phyloP scores from a whole-genome alignment of 257 asterid genomes.

The Solanum habrochaites region DNA sequence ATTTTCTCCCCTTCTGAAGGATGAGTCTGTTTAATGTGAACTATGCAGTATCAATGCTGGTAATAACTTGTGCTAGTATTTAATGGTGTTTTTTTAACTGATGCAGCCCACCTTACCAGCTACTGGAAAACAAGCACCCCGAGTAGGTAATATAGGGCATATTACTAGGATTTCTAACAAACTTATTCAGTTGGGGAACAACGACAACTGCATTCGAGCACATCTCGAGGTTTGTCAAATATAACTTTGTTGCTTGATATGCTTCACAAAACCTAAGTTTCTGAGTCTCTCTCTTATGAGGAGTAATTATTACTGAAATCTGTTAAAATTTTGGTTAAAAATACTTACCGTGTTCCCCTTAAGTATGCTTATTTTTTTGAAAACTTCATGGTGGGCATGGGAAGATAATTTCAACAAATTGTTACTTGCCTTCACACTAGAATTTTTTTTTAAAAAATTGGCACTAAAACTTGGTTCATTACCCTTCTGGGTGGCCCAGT shows the following conservation, averaged over 20 bases:
- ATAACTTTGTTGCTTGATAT: background rate
- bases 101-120: slow-evolving; percentile 79
- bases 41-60: background rate
- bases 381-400: background rate
- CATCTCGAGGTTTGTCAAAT: slow-evolving; percentile 57
- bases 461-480: background rate
- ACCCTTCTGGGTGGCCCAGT: too few relatives aligned
- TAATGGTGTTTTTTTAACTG: background rate
- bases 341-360: background rate
- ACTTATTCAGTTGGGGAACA: slow-evolving; percentile 55
- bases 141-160: slow-evolving; percentile 84
- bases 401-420: background rate
- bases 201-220: slow-evolving; percentile 36
- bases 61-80: background rate
- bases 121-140: slow-evolving; percentile 52
- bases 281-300: background rate
- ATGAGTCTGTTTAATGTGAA: background rate
- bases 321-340: too few relatives aligned
- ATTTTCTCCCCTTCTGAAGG: background rate
- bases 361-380: background rate
- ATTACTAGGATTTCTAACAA: slow-evolving; percentile 74
- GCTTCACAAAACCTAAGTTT: background rate
- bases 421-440: background rate
- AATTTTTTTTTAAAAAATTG: background rate
- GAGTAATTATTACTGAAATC: background rate